Evolutionary conservation across 345 rosid species (phyloP).

Genomic region (Aquilaria malaccensis): DNA sequence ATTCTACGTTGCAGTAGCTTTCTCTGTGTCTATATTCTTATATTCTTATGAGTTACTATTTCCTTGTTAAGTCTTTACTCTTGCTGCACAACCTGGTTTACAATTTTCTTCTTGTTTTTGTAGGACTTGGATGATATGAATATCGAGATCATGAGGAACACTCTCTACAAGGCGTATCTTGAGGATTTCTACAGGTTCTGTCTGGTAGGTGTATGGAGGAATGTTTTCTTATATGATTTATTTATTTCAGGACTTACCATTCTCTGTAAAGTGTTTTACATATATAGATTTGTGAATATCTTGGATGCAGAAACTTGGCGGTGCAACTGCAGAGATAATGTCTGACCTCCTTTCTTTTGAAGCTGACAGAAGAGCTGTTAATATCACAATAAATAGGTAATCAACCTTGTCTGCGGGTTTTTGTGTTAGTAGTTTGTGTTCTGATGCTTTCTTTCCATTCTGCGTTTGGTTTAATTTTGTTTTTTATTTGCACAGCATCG

Average conservation of each 20-base stretch:
- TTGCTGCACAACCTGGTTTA: no score
- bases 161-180: conserved; percentile 93
- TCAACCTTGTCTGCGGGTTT: background rate
- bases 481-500: conserved; percentile 46
- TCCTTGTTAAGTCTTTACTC: background rate
- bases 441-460: background rate
- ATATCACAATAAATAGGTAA: conserved; percentile 90
- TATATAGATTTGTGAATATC: conserved; percentile 6
- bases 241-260: background rate
- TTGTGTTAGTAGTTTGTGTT: background rate
- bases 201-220: conserved; percentile 47
- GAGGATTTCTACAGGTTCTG: conserved; percentile 97
- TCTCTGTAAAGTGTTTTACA: background rate
- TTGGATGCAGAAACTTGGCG: conserved; percentile 78
- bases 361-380: conserved; percentile 97
- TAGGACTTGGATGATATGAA: conserved; percentile 99
- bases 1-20: background rate
- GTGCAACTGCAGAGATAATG: conserved; percentile 96
- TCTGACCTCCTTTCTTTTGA: conserved; percentile 96
- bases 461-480: conserved; percentile 10
- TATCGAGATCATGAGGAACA: conserved; percentile 94
- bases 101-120: background rate
- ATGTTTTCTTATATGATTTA: background rate
- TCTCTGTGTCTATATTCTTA: background rate
- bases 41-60: background rate